Conservation (phyloP, 192 early-diverging fungal species). For the Dimargaris verticillata region DNA sequence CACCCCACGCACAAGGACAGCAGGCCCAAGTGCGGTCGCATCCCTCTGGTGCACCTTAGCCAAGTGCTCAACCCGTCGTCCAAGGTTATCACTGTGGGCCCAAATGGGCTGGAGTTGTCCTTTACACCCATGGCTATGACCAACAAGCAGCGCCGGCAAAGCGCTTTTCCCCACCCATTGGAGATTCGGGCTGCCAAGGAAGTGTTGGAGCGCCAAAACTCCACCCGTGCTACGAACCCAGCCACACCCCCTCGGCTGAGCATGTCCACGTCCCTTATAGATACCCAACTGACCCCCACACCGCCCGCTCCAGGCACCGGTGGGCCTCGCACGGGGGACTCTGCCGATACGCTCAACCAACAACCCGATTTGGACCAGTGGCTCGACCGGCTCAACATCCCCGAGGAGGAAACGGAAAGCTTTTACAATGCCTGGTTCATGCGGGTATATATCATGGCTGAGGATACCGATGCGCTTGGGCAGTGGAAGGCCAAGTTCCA, state of each 20-base stretch:
- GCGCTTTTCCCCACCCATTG: constrained; percentile 18
- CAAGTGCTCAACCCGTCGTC: constrained; percentile 20
- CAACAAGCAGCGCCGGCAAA: constrained; percentile 29
- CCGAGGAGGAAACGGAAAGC: constrained; percentile 2
- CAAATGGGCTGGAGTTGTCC: constrained; percentile 25
- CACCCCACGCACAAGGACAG: constrained; percentile 20
- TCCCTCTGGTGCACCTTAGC: constrained; percentile 25
- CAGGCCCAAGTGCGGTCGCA: constrained; percentile 12
- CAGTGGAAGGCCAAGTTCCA: constrained; percentile 4
- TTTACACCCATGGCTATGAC: constrained; percentile 30
- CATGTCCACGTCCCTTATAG: neutral
- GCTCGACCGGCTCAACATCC: neutral
- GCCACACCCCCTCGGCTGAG: too few species aligned
- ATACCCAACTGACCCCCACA: neutral
- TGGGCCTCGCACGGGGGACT: too few species aligned
- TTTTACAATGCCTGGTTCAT: constrained; percentile 9
- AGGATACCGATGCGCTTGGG: neutral
- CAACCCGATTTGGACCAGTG: neutral
- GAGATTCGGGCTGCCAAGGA: constrained; percentile 4
- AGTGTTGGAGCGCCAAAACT: neutral
- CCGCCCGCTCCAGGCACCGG: neutral
- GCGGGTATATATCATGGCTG: constrained; percentile 3
- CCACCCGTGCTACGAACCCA: neutral
- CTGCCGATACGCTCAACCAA: neutral
- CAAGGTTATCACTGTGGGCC: constrained; percentile 26